Evolutionary conservation across 495 filamentous ascomycete species (phyloP), one percentile per base, ranked within the genome.

Genomic region (Clavariopsis aquatica): DNA sequence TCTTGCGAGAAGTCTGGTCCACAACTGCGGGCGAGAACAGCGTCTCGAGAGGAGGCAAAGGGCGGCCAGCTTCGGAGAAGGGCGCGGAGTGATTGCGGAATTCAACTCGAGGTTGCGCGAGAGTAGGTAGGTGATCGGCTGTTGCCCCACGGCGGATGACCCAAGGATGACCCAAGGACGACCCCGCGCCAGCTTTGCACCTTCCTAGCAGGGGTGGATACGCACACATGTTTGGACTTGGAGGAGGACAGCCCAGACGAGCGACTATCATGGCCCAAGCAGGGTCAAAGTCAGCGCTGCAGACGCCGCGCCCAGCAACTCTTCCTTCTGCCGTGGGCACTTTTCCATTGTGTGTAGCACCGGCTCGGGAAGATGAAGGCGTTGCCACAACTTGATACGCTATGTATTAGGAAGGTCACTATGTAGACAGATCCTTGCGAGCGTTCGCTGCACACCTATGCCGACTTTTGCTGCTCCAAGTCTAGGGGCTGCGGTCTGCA

Each of bases 31-130:
- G 41, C 60, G 65, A 68, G 60, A 64, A 28, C 65, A 58, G 49
- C 15, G 65, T 64, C 65, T 68, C 65, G 60, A 24, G 31, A 60
- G 19, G 20, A 20, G 31, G 15, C 24, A 15, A 27, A 60, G 53
- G 54, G 36, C 24, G 27, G 65, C 65, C 65, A 68, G 65, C 49
- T 68, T 68, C 43, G 31, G 52, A 41, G 52, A 56, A 13, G 28
- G 24, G 31, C 17, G 13, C 27, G 12, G 52, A 41, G 52, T 29
- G 15, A 22, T 34, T 24, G 38, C 38, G 38, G 38, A 43, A 43
- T 43, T n/a, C 38, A 43, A 43, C n/a, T 43, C 38, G n/a, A 43
- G 38, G 38, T 43, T 56, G 24, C 52, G 52, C 24, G 52, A 43
- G 29, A 41, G n/a, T 13, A 56, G 20, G 52, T 15, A 23, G 52